Conservation (phyloP, 768 basidiomycete species). For the Infundibulicybe gibba region DNA sequence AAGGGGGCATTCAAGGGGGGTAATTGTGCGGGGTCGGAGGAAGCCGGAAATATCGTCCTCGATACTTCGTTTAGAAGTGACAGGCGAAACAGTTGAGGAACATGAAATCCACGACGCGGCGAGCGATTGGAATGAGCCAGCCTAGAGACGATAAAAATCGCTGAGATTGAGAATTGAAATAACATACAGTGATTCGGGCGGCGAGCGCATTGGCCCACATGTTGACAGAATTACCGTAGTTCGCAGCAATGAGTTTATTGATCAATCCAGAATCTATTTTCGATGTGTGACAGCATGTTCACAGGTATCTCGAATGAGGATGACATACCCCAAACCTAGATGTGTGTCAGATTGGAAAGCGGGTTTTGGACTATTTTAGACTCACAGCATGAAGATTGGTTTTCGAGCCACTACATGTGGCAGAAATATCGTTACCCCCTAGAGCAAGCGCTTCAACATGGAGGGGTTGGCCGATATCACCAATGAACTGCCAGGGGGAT, state of each 20-base stretch:
- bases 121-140: conserved; percentile 24
- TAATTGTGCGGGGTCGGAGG: conserved; percentile 25
- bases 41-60: conserved; percentile 26
- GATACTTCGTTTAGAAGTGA: conserved; percentile 17
- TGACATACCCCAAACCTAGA: conserved; percentile 31
- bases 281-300: too few relatives aligned
- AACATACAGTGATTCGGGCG: conserved; percentile 34
- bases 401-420: conserved; percentile 31
- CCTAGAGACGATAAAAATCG: conserved; percentile 16
- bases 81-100: conserved; percentile 28
- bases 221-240: conserved; percentile 30
- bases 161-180: not conserved
- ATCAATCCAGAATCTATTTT: conserved; percentile 43
- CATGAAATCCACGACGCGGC: conserved; percentile 35
- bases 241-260: conserved; percentile 26
- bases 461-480: conserved; percentile 48
- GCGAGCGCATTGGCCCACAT: conserved; percentile 36
- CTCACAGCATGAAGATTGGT: conserved; percentile 43
- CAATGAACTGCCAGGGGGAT: conserved; percentile 34
- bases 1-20: conserved; percentile 41
- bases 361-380: not conserved
- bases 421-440: conserved; percentile 42
- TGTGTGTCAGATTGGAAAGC: not conserved
- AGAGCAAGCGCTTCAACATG: conserved; percentile 40
- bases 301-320: too few relatives aligned